A percentile compares a stretch with the other conserved stretches of the same genome.
phyloP scores from a whole-genome alignment of 345 rosid species.

The Eucalyptus rudis region DNA sequence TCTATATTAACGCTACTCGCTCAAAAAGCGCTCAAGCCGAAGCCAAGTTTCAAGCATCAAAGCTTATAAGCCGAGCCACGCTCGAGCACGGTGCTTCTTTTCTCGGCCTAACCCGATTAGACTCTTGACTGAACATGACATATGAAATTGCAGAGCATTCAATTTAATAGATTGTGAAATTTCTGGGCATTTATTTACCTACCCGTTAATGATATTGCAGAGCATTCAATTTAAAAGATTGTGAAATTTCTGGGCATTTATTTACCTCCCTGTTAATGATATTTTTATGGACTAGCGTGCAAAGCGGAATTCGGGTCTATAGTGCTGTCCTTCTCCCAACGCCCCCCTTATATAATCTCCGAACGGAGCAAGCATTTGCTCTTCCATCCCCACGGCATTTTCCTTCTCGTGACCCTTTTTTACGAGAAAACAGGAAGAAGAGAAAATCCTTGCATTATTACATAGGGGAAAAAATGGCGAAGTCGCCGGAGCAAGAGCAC shows the following conservation, averaged over 20 bases:
- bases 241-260: neutral
- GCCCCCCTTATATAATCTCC: neutral
- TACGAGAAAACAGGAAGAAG: neutral
- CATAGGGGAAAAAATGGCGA: neutral
- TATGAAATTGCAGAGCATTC: neutral
- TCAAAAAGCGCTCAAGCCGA: neutral
- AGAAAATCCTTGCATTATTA: neutral
- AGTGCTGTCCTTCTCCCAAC: neutral
- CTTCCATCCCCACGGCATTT: neutral
- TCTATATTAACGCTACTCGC: neutral
- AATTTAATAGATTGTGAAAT: neutral
- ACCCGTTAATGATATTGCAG: neutral
- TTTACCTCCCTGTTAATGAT: neutral
- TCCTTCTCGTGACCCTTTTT: neutral
- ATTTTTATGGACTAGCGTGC: neutral
- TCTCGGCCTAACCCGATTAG: neutral
- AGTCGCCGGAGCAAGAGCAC: constrained; percentile 4
- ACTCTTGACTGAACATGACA: neutral
- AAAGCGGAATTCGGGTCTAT: neutral
- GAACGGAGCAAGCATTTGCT: neutral
- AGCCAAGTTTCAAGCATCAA: neutral
- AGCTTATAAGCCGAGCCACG: neutral
- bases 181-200: neutral
- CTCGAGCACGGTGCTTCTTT: neutral
- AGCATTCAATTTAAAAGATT: neutral